phyloP scores from a whole-genome alignment of 371 early-diverging fungal genomes.

The Apophysomyces ossiformis region DNA sequence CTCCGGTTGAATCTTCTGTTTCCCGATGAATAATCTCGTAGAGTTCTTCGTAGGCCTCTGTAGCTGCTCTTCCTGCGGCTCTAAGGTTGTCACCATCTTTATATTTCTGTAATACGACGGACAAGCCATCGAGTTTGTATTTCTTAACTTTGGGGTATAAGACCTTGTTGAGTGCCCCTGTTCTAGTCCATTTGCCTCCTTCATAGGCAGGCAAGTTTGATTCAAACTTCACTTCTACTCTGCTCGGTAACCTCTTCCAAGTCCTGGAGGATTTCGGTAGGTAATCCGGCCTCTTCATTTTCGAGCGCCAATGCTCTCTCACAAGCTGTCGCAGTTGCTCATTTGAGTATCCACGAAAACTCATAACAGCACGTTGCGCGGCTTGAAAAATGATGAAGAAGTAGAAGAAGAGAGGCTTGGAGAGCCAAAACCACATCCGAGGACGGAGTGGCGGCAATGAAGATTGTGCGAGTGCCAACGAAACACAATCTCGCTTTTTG shows the following conservation, averaged over 20 bases:
- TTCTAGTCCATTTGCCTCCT: conserved; percentile 11
- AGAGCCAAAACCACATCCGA: conserved; percentile 8
- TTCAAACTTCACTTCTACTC: background rate
- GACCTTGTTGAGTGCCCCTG: background rate
- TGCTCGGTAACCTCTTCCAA: background rate
- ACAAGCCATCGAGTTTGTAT: background rate
- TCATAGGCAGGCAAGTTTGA: background rate
- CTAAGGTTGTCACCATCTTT: conserved; percentile 8
- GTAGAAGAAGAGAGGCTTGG: background rate
- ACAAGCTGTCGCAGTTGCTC: background rate
- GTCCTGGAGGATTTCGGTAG: background rate
- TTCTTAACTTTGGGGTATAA: conserved; percentile 1
- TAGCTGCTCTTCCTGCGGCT: conserved; percentile 13
- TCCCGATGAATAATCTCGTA: background rate
- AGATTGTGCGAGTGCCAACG: conserved; percentile 2
- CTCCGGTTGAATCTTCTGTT: background rate
- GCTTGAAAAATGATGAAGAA: background rate
- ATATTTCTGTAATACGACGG: conserved; percentile 1
- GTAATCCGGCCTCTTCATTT: background rate
- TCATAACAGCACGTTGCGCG: background rate
- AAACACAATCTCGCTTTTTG: conserved; percentile 4
- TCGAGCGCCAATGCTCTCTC: background rate
- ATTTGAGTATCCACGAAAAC: background rate
- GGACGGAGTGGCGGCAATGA: background rate
- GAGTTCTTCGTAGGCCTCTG: conserved; percentile 11